Conservation (phyloP, 148 eudicot species). For the Dianthus caryophyllus region DNA sequence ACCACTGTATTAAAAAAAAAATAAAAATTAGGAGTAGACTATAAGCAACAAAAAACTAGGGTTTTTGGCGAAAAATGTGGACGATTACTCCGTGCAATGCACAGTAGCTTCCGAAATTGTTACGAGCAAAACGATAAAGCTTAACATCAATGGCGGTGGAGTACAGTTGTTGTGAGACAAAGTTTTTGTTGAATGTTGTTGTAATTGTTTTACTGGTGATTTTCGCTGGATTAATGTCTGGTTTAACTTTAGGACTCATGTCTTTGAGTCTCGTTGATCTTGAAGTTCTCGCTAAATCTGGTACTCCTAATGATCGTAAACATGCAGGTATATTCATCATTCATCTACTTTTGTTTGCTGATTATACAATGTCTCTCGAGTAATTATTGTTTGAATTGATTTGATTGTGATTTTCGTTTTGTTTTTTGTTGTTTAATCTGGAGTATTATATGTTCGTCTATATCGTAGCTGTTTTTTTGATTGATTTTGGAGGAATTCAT, state of each 20-base stretch:
- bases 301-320: constrained; percentile 64
- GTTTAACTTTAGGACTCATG: constrained; percentile 93
- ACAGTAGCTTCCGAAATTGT: neutral
- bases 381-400: neutral
- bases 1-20: too few species aligned
- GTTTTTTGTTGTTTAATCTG: neutral
- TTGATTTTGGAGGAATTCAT: too few species aligned
- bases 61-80: neutral
- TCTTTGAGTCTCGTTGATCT: constrained; percentile 95
- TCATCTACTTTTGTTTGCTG: too few species aligned
- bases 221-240: constrained; percentile 96
- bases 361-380: neutral
- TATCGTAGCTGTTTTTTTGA: too few species aligned
- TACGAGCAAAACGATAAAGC: neutral
- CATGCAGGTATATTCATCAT: constrained; percentile 87
- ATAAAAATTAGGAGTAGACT: too few species aligned
- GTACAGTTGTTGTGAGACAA: constrained; percentile 56
- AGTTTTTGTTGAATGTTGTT: constrained; percentile 55
- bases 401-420: neutral
- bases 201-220: constrained; percentile 57
- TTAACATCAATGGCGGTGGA: constrained; percentile 57
- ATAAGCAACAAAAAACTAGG: neutral
- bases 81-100: neutral
- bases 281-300: constrained; percentile 82
- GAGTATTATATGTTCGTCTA: too few species aligned